Percentiles rank a stretch among this genome's conserved stretches.
phyloP scores from a whole-genome alignment of 805 yeast genomes.

The Wickerhamomyces rabaulensis region DNA sequence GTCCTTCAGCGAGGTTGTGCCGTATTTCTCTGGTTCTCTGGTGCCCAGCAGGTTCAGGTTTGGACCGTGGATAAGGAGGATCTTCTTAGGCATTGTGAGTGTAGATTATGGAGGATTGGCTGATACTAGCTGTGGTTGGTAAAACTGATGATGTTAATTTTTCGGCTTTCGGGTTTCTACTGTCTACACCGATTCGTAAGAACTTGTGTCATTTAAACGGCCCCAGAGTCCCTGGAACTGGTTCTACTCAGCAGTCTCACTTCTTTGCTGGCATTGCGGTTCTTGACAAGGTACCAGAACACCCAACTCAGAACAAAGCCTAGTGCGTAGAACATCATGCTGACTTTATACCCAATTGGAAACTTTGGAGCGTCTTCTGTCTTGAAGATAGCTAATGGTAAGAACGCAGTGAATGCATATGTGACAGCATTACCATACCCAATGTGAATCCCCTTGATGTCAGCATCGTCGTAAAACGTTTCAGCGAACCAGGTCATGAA shows the following conservation, averaged over 20 bases:
- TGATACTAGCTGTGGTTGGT: too few relatives aligned
- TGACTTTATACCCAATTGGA: conserved; percentile 2
- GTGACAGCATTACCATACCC: conserved; percentile 3
- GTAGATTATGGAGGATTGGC: background rate
- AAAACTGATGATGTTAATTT: background rate
- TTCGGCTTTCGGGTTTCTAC: background rate
- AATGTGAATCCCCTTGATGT: conserved; percentile 4
- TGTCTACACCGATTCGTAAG: too few relatives aligned
- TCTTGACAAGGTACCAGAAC: conserved; percentile 3
- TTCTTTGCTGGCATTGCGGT: too few relatives aligned
- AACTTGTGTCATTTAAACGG: too few relatives aligned
- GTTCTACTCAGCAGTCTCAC: too few relatives aligned
- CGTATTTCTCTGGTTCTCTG: conserved; percentile 47
- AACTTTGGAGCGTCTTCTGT: conserved; percentile 1
- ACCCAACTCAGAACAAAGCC: conserved; percentile 1
- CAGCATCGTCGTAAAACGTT: conserved; percentile 3
- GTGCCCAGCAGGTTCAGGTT: conserved; percentile 44
- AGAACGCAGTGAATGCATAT: conserved; percentile 3
- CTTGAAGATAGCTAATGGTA: conserved; percentile 3
- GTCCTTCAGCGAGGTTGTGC: conserved; percentile 39
- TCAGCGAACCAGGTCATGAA: conserved; percentile 6
- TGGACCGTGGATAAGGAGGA: conserved; percentile 45
- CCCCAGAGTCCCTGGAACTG: too few relatives aligned
- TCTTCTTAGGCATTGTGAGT: conserved; percentile 17
- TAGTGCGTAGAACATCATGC: conserved; percentile 1